Percentiles rank a stretch among this genome's conserved stretches.
Evolutionary conservation across 495 filamentous ascomycete species (phyloP).

Genomic region (Gamarada debralockiae): DNA sequence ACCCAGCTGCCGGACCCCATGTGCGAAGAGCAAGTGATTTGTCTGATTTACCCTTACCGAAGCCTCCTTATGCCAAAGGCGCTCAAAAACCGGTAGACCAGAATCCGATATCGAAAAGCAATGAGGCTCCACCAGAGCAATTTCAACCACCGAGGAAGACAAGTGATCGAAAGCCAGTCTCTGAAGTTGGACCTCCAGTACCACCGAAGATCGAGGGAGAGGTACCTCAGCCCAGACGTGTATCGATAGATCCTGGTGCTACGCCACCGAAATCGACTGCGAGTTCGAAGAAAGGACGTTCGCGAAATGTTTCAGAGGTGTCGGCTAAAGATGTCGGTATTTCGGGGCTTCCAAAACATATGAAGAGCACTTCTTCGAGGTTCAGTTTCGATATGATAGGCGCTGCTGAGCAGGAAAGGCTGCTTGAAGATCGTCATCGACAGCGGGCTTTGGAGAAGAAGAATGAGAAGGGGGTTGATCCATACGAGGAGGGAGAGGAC

Average conservation of each 20-base stretch:
- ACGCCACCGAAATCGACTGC: conserved; percentile 29
- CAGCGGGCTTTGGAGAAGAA: conserved; percentile 60
- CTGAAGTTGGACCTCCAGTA: conserved; percentile 13
- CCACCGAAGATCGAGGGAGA: conserved; percentile 25
- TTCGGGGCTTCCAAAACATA: conserved; percentile 54
- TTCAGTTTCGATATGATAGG: conserved; percentile 96
- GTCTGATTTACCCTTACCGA: conserved; percentile 35
- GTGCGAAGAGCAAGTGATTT: conserved; percentile 35
- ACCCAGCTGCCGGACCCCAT: conserved; percentile 36
- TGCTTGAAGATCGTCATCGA: conserved; percentile 82
- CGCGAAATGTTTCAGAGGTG: conserved; percentile 39
- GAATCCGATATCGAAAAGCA: conserved; percentile 8
- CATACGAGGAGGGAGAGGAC: conserved; percentile 62
- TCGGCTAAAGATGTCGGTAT: conserved; percentile 38
- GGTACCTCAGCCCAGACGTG: conserved; percentile 32
- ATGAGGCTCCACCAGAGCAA: conserved; percentile 10
- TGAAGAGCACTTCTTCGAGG: conserved; percentile 81
- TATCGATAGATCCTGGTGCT: conserved; percentile 29
- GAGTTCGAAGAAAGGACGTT: conserved; percentile 35
- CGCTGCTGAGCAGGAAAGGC: conserved; percentile 71
- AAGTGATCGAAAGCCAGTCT: conserved; percentile 13
- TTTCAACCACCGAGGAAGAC: not conserved
- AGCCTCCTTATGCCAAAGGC: conserved; percentile 36
- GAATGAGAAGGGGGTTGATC: conserved; percentile 37
- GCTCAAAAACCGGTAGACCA: conserved; percentile 36